A percentile compares a stretch with the other conserved stretches of the same genome.
These are phyloP conservation scores for Fragaria vesca DNA, from an alignment of 306 rosid species.

Conservation along the genomic window DNA sequence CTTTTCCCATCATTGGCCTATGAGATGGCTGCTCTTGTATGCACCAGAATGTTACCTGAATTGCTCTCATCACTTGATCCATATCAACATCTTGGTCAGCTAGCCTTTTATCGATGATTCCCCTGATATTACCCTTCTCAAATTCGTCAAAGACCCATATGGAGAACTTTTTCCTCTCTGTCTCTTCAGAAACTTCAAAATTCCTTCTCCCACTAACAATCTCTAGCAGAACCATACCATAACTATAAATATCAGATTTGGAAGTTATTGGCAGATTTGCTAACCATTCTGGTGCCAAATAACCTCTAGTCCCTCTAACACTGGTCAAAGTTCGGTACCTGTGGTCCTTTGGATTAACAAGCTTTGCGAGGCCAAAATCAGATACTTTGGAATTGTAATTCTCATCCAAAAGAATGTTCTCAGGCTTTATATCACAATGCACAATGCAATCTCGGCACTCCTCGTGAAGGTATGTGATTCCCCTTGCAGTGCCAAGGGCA, in stretches of 20 bases:
- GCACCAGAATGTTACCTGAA: conserved; percentile 85
- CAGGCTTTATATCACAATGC: conserved; percentile 89
- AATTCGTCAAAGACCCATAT: conserved; percentile 76
- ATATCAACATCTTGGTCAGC: conserved; percentile 47
- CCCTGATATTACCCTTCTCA: conserved; percentile 57
- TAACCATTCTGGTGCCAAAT: conserved; percentile 89
- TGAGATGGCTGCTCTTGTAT: conserved; percentile 79
- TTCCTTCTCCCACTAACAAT: conserved; percentile 79
- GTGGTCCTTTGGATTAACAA: conserved; percentile 52
- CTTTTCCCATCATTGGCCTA: conserved; percentile 77
- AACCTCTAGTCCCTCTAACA: conserved; percentile 80
- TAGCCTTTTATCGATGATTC: conserved; percentile 60
- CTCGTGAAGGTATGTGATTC: conserved; percentile 86
- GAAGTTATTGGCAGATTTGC: conserved; percentile 79
- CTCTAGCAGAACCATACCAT: conserved; percentile 88
- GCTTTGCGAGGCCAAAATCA: conserved; percentile 89
- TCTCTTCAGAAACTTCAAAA: conserved; percentile 64
- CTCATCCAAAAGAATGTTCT: conserved; percentile 82
- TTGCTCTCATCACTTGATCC: conserved; percentile 57
- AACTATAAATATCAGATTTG: conserved; percentile 73
- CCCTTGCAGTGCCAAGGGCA: conserved; percentile 79
- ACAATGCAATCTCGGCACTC: conserved; percentile 88
- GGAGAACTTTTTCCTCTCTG: conserved; percentile 59
- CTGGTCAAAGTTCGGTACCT: conserved; percentile 64
- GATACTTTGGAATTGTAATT: conserved; percentile 70